Evolutionary conservation across 306 rosid species (phyloP).

Genomic region (Sicyos baderoa): DNA sequence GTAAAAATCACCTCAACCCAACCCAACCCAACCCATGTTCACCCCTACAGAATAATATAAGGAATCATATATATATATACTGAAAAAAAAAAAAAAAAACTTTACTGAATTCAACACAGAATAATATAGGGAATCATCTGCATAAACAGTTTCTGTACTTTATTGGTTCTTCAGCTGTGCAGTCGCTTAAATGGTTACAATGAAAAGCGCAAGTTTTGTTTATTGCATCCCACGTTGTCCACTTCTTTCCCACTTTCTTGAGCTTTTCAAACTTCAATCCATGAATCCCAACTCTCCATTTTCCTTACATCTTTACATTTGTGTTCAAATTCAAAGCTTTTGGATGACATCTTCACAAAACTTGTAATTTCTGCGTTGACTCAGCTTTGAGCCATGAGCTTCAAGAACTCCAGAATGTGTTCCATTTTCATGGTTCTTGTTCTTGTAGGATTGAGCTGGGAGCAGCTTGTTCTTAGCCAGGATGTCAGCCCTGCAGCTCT

Average conservation of each 20-base stretch:
- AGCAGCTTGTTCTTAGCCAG: constrained; percentile 38
- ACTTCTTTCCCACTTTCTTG: not conserved
- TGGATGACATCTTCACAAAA: not conserved
- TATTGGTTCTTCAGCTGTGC: no score
- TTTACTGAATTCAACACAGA: no score
- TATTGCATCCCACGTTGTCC: no score
- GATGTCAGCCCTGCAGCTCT: constrained; percentile 52
- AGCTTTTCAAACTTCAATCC: constrained; percentile 12
- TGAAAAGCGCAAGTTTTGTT: no score
- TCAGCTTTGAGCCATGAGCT: constrained; percentile 24
- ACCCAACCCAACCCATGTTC: no score
- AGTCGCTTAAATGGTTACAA: no score
- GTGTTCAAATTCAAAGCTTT: not conserved
- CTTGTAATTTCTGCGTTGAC: not conserved
- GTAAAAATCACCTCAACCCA: no score
- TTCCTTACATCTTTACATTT: constrained; percentile 13
- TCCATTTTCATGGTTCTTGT: constrained; percentile 17
- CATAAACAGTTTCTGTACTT: no score
- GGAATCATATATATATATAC: no score
- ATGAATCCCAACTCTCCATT: constrained; percentile 4
- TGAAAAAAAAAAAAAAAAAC: no score
- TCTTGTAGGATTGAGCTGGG: constrained; percentile 35
- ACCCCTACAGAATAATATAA: no score
- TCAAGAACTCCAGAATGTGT: constrained; percentile 16
- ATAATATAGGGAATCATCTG: no score